Base-by-base conservation (phyloP, 1,139 yeast genomes). In the Arxiozyma slooffiae region DNA sequence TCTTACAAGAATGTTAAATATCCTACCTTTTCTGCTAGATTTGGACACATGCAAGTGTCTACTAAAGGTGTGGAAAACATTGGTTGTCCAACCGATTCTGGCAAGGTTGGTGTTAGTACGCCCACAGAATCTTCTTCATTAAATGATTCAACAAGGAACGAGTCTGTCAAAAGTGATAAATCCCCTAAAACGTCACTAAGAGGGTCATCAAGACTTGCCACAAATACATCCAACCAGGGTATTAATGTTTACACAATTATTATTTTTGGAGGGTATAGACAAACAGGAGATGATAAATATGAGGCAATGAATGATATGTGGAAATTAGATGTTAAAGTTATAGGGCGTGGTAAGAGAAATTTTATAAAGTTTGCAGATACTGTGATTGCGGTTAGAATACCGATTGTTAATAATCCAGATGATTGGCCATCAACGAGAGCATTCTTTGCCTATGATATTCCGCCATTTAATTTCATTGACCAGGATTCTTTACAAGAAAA, bases 291-390 rank as follows among this genome's bases (percentile, higher is more conserved):
- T 46, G 57, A 58, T 7, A 54, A 57, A 24, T 75, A 70, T 53
- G 66, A 69, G 39, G 71, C 78, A 1, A 60, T 75, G 57, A 69
- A 71, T 52, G 79, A 76, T 58, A 55, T 76, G 49, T 77, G 80
- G 80, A 71, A 68, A 54, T 64, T 75, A 36, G 77, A 75, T 50
- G 53, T 76, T 1, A 66, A 71, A 5, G 64, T 72, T 1, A 59
- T 63, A 17, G 64, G 66, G 22, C 59, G 64, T 22, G 73, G 73
- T 1, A 65, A 63, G 37, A 62, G 64, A 18, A 62, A 64, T n/a
- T 67, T 61, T 45, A 53, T 61, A 20, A 64, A 64, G 46, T 70
- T 70, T 56, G 69, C 68, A 1, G 69, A 64, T 26, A 61, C 61
- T 1, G 67, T 69, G 0, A 50, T 58, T 6, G 70, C 70, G 1